phyloP scores from a whole-genome alignment of 208 protist genomes.

The Lotmaria passim region DNA sequence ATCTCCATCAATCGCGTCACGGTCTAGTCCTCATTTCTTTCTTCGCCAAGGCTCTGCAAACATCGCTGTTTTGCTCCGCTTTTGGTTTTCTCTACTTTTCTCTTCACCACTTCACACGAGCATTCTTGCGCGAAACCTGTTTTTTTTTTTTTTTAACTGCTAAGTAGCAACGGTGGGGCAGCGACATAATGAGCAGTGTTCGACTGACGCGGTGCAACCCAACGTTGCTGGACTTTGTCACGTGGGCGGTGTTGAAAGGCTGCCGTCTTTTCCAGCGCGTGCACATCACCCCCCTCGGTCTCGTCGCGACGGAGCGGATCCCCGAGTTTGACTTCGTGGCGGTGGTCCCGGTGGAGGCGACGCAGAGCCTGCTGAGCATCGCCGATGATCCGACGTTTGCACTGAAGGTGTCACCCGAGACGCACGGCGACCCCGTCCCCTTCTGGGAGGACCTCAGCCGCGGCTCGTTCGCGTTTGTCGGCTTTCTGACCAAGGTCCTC shows the following conservation, averaged over 20 bases:
- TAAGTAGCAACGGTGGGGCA: too few species aligned
- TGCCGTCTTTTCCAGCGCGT: constrained; percentile 88
- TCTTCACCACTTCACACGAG: too few species aligned
- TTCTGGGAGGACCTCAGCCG: constrained; percentile 83
- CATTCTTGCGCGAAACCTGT: not conserved
- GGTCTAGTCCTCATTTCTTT: too few species aligned
- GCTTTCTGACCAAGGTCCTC: constrained; percentile 69
- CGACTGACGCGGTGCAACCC: constrained; percentile 82
- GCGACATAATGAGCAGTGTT: constrained; percentile 52
- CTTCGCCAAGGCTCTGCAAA: too few species aligned
- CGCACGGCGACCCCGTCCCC: constrained; percentile 64
- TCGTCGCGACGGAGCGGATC: constrained; percentile 80
- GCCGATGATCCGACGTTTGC: constrained; percentile 64
- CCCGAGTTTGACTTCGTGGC: constrained; percentile 89
- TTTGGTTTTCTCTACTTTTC: too few species aligned
- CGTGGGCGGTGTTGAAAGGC: constrained; percentile 86
- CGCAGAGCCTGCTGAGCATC: constrained; percentile 76
- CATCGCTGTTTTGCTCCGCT: too few species aligned
- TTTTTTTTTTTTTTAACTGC: not conserved
- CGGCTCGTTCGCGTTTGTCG: constrained; percentile 79
- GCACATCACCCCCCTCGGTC: constrained; percentile 77
- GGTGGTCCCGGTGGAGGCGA: constrained; percentile 75
- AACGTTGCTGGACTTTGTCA: constrained; percentile 87
- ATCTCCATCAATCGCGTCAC: too few species aligned
- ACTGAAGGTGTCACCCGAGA: constrained; percentile 69